phyloP scores from a whole-genome alignment of 1,284 basidiomycete genomes.

The Rhodotorula sp. region DNA sequence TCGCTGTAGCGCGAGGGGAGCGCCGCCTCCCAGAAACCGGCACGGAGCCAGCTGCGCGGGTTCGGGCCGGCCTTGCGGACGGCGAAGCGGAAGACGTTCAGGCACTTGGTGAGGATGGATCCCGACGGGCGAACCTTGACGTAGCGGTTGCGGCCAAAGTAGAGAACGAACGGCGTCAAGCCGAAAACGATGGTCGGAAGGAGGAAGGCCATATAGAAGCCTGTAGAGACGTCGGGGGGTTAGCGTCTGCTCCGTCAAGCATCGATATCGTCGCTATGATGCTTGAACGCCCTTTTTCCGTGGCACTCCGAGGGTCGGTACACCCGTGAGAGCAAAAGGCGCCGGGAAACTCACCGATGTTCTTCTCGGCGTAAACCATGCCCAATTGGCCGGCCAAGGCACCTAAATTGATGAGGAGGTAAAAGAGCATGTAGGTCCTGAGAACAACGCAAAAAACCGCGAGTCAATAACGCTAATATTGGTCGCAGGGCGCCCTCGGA shows the following conservation, averaged over 20 bases:
- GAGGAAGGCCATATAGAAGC: conserved; percentile 51
- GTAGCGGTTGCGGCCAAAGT: conserved; percentile 65
- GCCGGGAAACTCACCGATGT: conserved; percentile 35
- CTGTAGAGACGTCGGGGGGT: conserved; percentile 29
- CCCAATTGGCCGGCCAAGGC: conserved; percentile 58
- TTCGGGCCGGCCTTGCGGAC: conserved; percentile 48
- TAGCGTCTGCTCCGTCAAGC: no score
- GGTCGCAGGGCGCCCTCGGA: conserved; percentile 51
- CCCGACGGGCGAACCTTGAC: conserved; percentile 67
- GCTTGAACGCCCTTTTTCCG: no score
- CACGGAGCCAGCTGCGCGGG: conserved; percentile 52
- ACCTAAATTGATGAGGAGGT: conserved; percentile 63
- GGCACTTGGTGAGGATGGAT: conserved; percentile 64
- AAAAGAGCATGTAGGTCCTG: not conserved
- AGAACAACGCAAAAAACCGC: not conserved
- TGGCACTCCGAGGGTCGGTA: not conserved
- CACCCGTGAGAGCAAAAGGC: not conserved
- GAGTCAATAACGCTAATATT: conserved; percentile 55
- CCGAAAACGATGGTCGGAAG: conserved; percentile 52
- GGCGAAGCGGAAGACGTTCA: conserved; percentile 47
- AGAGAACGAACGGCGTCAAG: conserved; percentile 65
- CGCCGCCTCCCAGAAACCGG: conserved; percentile 74
- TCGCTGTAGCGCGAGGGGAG: conserved; percentile 57
- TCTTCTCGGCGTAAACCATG: conserved; percentile 49
- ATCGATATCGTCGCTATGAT: no score